Evolutionary conservation across 2,329 filamentous ascomycete species (phyloP).

Genomic region (Aspergillus fijiensis): DNA sequence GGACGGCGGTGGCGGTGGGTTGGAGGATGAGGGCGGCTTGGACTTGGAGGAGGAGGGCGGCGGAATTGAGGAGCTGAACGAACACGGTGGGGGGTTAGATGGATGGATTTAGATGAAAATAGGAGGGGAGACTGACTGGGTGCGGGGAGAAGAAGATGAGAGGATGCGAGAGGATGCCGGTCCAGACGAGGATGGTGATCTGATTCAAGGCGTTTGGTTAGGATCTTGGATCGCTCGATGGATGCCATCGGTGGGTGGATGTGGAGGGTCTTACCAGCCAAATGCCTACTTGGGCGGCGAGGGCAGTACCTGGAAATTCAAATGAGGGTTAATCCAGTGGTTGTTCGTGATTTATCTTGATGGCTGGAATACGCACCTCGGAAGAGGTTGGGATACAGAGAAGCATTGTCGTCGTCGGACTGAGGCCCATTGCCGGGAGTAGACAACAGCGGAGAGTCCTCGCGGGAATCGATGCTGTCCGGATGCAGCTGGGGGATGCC

Average conservation of each 20-base stretch:
- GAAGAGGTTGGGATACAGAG: constrained; percentile 69
- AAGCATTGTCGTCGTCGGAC: constrained; percentile 54
- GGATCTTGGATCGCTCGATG: not conserved
- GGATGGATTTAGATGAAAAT: constrained; percentile 26
- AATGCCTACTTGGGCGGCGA: constrained; percentile 75
- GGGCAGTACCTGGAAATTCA: constrained; percentile 65
- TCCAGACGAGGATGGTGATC: constrained; percentile 76
- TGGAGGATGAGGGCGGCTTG: constrained; percentile 84
- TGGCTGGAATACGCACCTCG: constrained; percentile 58
- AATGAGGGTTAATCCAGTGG: too few species aligned
- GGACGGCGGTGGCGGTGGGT: constrained; percentile 72
- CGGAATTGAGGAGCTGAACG: constrained; percentile 54
- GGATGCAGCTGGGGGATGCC: constrained; percentile 60
- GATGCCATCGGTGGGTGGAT: not conserved
- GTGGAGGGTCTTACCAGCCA: constrained; percentile 57
- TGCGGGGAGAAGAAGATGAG: constrained; percentile 85
- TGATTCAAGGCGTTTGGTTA: constrained; percentile 25
- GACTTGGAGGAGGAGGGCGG: constrained; percentile 71
- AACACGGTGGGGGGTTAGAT: not conserved
- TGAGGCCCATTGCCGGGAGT: constrained; percentile 72
- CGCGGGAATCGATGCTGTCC: constrained; percentile 43
- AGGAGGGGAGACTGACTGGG: constrained; percentile 60
- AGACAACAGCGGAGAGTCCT: constrained; percentile 71
- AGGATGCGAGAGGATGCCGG: constrained; percentile 66
- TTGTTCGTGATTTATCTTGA: too few species aligned